phyloP scores from a whole-genome alignment of 305 asterid species.

The Plantago coronopus region DNA sequence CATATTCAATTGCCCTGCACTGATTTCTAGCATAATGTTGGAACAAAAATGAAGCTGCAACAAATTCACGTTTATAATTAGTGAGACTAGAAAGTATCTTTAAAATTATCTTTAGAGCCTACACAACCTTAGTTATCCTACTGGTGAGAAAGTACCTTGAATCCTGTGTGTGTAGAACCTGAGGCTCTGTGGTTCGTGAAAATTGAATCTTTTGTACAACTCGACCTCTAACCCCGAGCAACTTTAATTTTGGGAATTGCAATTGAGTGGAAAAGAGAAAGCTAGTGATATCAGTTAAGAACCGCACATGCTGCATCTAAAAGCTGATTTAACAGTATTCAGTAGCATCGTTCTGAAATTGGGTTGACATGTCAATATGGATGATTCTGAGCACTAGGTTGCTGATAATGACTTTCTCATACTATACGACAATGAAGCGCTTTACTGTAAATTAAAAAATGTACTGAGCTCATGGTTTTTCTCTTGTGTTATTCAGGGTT shows the following conservation, averaged over 20 bases:
- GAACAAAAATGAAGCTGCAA: too few species aligned
- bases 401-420: constrained; percentile 5
- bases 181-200: background rate
- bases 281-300: constrained; percentile 8
- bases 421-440: constrained; percentile 9
- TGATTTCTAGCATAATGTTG: too few species aligned
- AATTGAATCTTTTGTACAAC: constrained; percentile 7
- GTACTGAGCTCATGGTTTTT: constrained; percentile 3
- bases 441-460: background rate
- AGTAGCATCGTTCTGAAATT: background rate
- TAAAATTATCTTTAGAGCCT: too few species aligned
- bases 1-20: too few species aligned
- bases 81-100: too few species aligned
- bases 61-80: too few species aligned
- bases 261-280: constrained; percentile 21
- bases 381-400: constrained; percentile 15
- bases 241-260: constrained; percentile 3
- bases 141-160: too few species aligned
- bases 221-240: constrained; percentile 7
- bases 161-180: background rate
- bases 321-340: constrained; percentile 5
- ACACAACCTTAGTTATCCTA: too few species aligned
- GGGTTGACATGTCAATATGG: background rate
- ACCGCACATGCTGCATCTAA: constrained; percentile 8
- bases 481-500: constrained; percentile 54